Evolutionary conservation across 805 yeast genomes (phyloP).

Genomic region (Candida dajiaensis): DNA sequence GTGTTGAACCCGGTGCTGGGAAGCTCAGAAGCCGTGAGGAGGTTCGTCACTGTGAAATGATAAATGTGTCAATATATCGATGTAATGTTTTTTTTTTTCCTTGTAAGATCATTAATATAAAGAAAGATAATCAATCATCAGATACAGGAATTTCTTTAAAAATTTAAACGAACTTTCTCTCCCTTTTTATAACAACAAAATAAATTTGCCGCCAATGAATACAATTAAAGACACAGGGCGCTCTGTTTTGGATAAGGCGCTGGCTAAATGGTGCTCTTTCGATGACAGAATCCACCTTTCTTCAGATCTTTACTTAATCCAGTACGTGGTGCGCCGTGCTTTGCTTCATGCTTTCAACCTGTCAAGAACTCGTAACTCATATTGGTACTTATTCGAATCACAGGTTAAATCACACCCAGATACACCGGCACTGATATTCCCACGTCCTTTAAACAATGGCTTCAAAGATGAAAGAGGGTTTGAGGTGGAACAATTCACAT

Average conservation of each 20-base stretch:
- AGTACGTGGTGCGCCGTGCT: constrained; percentile 17
- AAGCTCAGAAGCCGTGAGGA: constrained; percentile 25
- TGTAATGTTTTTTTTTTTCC: no score
- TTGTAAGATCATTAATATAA: no score
- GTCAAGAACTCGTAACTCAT: constrained; percentile 28
- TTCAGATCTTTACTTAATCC: constrained; percentile 14
- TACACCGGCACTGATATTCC: constrained; percentile 56
- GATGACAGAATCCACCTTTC: constrained; percentile 7
- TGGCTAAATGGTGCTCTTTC: background rate
- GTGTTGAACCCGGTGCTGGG: constrained; percentile 37
- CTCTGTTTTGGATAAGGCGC: background rate
- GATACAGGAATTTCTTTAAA: no score
- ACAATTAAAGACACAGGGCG: background rate
- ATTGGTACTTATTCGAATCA: constrained; percentile 66
- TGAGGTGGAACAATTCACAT: constrained; percentile 57
- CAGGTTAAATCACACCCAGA: constrained; percentile 44
- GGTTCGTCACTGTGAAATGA: constrained; percentile 8
- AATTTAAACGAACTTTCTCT: no score
- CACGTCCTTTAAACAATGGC: constrained; percentile 29
- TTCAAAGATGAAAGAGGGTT: constrained; percentile 48
- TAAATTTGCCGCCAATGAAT: constrained; percentile 2
- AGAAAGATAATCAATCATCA: no score
- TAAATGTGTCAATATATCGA: background rate
- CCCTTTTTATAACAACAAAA: no score
- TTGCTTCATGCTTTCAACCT: constrained; percentile 9